phyloP scores from a whole-genome alignment of 2,329 filamentous ascomycete species.

The Botrytis galanthina region DNA sequence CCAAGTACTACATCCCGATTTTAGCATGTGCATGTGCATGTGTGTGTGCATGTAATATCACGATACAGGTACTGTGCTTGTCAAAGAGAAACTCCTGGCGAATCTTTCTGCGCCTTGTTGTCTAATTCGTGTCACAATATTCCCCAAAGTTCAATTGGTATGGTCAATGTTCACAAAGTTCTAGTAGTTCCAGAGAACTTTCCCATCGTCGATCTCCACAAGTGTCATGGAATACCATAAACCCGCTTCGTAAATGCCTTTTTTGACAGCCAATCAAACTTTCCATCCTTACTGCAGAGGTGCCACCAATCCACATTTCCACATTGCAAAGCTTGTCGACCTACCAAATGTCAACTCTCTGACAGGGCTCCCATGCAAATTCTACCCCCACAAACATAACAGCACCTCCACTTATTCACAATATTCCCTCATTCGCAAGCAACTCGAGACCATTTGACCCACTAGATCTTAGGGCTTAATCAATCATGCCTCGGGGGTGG shows the following conservation, averaged over 20 bases:
- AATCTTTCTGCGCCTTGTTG: neutral
- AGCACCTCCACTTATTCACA: neutral
- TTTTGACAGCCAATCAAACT: conserved; percentile 7
- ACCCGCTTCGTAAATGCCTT: conserved; percentile 6
- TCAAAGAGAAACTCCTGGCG: neutral
- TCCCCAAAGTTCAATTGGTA: neutral
- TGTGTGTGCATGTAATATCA: conserved; percentile 3
- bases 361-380: neutral
- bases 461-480: neutral
- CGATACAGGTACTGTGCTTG: neutral
- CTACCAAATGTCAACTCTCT: neutral
- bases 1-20: neutral
- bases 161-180: neutral
- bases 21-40: neutral
- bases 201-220: conserved; percentile 4
- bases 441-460: neutral
- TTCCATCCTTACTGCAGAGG: no score
- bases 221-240: conserved; percentile 2
- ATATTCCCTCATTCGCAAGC: neutral
- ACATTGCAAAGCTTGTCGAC: neutral
- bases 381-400: neutral
- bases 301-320: conserved; percentile 1
- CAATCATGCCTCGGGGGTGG: conserved; percentile 6
- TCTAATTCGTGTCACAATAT: neutral
- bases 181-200: conserved; percentile 1